Evolutionary conservation across 2,329 filamentous ascomycete genomes (phyloP).

Genomic region (Sporothrix pallida): DNA sequence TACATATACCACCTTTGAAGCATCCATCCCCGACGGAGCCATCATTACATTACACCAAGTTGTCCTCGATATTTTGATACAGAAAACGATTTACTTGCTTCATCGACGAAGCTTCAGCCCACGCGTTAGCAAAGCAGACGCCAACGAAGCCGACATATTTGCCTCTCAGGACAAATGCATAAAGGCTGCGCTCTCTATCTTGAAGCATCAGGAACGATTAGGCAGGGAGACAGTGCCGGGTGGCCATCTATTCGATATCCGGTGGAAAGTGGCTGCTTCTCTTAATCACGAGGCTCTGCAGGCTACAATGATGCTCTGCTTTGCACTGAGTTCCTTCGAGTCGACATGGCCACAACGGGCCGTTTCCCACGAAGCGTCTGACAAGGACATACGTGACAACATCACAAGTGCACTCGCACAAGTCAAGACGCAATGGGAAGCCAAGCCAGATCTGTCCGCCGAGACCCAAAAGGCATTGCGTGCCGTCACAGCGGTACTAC

Average conservation of each 20-base stretch:
- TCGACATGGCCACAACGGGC: neutral
- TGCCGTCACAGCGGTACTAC: neutral
- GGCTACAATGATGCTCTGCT: constrained; percentile 1
- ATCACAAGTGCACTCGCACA: neutral
- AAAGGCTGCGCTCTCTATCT: neutral
- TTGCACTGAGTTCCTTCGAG: neutral
- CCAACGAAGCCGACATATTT: neutral
- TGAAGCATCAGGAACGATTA: neutral
- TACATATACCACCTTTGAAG: neutral
- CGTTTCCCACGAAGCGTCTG: neutral
- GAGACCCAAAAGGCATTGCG: neutral
- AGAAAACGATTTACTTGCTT: constrained; percentile 6
- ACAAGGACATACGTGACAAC: neutral
- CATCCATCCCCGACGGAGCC: neutral
- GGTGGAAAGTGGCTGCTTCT: constrained; percentile 6
- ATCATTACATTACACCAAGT: constrained; percentile 15
- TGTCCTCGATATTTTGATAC: constrained; percentile 11
- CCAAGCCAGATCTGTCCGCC: neutral
- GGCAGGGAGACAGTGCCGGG: neutral
- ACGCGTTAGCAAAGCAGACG: neutral
- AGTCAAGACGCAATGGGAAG: neutral
- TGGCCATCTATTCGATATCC: neutral
- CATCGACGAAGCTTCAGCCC: neutral
- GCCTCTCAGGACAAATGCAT: constrained; percentile 9
- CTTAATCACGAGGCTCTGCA: constrained; percentile 8